Evolutionary conservation across 257 asterid species (phyloP), one percentile per base, ranked within the genome.

Genomic region (Dorcoceras hygrometricum): DNA sequence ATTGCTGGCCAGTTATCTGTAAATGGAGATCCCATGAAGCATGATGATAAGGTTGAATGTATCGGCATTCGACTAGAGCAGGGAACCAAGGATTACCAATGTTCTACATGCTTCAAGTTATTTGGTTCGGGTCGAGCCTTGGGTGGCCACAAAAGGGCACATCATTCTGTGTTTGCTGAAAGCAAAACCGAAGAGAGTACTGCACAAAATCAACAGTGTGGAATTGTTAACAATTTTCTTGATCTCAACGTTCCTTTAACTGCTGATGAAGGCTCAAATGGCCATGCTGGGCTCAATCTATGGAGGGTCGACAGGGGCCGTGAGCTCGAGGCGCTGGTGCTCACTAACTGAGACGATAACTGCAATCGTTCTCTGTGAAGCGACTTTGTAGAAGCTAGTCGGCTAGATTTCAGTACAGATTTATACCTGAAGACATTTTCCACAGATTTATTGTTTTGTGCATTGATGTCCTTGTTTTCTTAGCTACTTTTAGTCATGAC

Each of bases 141-240:
- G 76, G 96, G 96, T 24, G 98, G 96, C 2, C 98, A 92, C 80
- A 87, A 77, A 82, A 87, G 96, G 74, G 93, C 93, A 66, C 96
- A 87, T 58, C 86, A 79, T 75, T 65, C 29, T 57, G 83, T 71
- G 18, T 29, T 12, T 14, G 69, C 31, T 10, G 91, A 79, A 4
- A 66, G 57, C 77, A 83, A 62, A 73, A 59, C 20, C 26, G 66
- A 51, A 26, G 86, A 78, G 71, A 56, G 53, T 23, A 8, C 50
- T 59, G 70, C 50, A 12, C 66, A 23, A 68, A 71, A 57, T 65
- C 77, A 79, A 56, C 82, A 79, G 3, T 63, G 46, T 39, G 63
- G 36, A 56, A 81, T 73, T 29, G 62, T 51, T 57, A 62, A 28
- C 23, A 63, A 62, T 6, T 12, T 48, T 55, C 66, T 83, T 32